These are phyloP conservation scores for Grosmannia penicillata DNA, from an alignment of 2,329 filamentous ascomycete genomes.

Conservation along the genomic window DNA sequence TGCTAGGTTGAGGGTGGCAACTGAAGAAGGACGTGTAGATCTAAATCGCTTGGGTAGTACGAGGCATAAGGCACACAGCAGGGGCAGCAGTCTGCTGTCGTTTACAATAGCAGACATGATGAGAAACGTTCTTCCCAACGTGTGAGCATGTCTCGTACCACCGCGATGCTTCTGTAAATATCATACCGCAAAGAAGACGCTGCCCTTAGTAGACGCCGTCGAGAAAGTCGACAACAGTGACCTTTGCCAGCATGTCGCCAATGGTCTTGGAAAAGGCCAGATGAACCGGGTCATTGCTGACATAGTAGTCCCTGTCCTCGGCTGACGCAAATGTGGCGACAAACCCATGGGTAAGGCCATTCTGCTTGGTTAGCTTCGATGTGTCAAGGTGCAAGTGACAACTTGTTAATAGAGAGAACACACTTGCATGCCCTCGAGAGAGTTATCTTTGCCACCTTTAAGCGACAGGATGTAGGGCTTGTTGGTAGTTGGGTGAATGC, in stretches of 20 bases:
- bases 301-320: slow-evolving; percentile 54
- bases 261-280: slow-evolving; percentile 27
- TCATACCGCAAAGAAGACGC: not conserved
- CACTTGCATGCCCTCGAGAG: slow-evolving; percentile 45
- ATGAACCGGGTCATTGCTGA: slow-evolving; percentile 49
- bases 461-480: slow-evolving; percentile 44
- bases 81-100: too few species aligned
- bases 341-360: slow-evolving; percentile 54
- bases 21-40: too few species aligned
- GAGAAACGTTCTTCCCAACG: too few species aligned
- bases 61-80: too few species aligned
- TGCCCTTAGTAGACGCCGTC: slow-evolving; percentile 8
- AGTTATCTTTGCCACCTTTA: slow-evolving; percentile 47
- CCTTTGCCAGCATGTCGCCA: not conserved
- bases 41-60: too few species aligned
- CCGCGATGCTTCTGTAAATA: too few species aligned
- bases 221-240: slow-evolving; percentile 3
- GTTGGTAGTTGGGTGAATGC: slow-evolving; percentile 44
- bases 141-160: too few species aligned
- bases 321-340: slow-evolving; percentile 49
- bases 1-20: slow-evolving; percentile 1
- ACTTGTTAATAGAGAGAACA: not conserved
- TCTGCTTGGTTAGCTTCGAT: slow-evolving; percentile 20
- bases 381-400: not conserved
- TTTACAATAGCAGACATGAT: too few species aligned